Percentiles rank a stretch among this genome's conserved stretches.
Evolutionary conservation across 2,329 filamentous ascomycete genomes (phyloP).

Genomic region (Neodidymelliopsis sp.): DNA sequence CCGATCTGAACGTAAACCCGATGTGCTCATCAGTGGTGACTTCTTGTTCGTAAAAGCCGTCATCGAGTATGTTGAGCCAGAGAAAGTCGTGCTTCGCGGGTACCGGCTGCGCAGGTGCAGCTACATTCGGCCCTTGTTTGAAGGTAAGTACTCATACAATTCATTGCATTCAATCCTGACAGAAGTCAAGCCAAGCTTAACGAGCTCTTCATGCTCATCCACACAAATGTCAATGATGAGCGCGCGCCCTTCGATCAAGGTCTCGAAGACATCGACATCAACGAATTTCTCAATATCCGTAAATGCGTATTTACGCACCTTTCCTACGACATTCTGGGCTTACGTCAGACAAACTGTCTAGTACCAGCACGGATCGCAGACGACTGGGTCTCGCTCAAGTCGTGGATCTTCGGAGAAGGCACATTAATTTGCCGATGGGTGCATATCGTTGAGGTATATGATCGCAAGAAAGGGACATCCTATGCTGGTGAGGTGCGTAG

Average conservation of each 20-base stretch:
- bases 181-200: slow-evolving; percentile 29
- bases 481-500: slow-evolving; percentile 21
- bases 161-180: no score
- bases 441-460: slow-evolving; percentile 8
- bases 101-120: no score
- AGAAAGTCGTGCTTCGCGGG: slow-evolving; percentile 29
- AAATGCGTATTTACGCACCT: slow-evolving; percentile 9
- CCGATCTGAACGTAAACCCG: background rate
- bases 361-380: no score
- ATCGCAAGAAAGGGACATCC: slow-evolving; percentile 10
- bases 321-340: background rate
- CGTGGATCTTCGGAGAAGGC: slow-evolving; percentile 18
- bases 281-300: slow-evolving; percentile 12
- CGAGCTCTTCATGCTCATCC: slow-evolving; percentile 29
- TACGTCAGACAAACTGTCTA: no score
- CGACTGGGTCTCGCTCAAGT: no score
- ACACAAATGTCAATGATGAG: slow-evolving; percentile 18
- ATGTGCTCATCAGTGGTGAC: slow-evolving; percentile 26
- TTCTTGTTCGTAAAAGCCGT: slow-evolving; percentile 33
- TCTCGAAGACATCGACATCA: slow-evolving; percentile 18
- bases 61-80: slow-evolving; percentile 22
- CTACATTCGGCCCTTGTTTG: no score
- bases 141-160: no score
- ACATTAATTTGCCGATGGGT: slow-evolving; percentile 24
- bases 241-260: slow-evolving; percentile 20